A percentile compares a stretch with the other conserved stretches of the same genome.
phyloP scores from a whole-genome alignment of 176 grass and related monocot species.

The Areca catechu region DNA sequence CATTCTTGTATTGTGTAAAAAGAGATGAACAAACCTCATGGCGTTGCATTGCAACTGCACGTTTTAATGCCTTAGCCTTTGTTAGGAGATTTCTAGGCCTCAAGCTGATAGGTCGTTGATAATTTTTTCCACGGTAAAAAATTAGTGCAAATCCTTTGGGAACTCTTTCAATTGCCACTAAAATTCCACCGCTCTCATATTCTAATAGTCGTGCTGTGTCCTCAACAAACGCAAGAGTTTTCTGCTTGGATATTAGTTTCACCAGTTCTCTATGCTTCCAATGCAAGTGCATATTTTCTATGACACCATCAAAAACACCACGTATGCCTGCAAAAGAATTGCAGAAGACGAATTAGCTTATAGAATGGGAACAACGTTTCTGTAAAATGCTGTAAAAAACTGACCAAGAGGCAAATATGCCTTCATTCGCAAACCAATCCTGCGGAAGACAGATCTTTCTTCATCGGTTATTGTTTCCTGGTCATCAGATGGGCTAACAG shows the following conservation, averaged over 20 bases:
- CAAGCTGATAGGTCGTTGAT: conserved; percentile 85
- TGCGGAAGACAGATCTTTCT: conserved; percentile 84
- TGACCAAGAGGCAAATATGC: conserved; percentile 80
- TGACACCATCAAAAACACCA: conserved; percentile 88
- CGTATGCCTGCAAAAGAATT: conserved; percentile 38
- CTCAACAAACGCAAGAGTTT: conserved; percentile 70
- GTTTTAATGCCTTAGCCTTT: conserved; percentile 85
- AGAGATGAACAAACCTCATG: conserved; percentile 62
- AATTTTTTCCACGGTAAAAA: conserved; percentile 95
- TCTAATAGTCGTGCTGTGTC: conserved; percentile 68
- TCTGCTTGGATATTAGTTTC: conserved; percentile 88
- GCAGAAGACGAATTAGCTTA: too few relatives aligned
- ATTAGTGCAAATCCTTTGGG: conserved; percentile 83
- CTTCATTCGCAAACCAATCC: conserved; percentile 87
- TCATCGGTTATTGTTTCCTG: conserved; percentile 87
- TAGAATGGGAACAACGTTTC: not conserved
- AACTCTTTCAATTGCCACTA: conserved; percentile 81
- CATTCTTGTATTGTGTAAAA: not conserved
- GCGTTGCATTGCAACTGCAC: conserved; percentile 86
- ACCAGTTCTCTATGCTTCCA: conserved; percentile 95
- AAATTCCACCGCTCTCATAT: conserved; percentile 88
- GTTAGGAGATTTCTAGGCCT: conserved; percentile 90
- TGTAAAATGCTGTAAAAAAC: conserved; percentile 22
- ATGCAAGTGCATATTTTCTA: conserved; percentile 98
- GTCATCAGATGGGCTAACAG: conserved; percentile 53